Percentiles rank a stretch among this genome's conserved stretches.
These are phyloP conservation scores for Penicillium bovifimosum DNA, from an alignment of 495 filamentous ascomycete genomes.

Conservation along the genomic window DNA sequence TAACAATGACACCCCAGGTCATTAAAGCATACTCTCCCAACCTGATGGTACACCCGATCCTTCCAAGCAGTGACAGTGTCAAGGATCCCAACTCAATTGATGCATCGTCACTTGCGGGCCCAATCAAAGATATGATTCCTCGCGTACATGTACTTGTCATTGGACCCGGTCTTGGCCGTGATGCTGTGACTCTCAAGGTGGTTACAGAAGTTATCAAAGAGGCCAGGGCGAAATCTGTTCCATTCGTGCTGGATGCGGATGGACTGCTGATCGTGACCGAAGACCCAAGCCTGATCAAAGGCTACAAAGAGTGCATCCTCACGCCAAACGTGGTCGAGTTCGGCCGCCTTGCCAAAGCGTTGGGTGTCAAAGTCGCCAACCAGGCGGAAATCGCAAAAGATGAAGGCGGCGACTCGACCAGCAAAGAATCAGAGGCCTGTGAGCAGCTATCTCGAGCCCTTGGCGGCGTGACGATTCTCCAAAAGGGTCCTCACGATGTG, in stretches of 20 bases:
- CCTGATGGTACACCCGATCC: conserved; percentile 95
- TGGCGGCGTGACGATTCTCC: conserved; percentile 82
- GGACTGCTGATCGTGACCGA: conserved; percentile 72
- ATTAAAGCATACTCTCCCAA: conserved; percentile 98
- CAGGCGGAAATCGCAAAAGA: conserved; percentile 38
- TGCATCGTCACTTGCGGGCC: conserved; percentile 55
- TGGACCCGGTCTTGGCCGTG: conserved; percentile 86
- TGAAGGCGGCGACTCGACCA: conserved; percentile 39
- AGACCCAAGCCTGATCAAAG: conserved; percentile 69
- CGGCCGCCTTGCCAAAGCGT: conserved; percentile 64
- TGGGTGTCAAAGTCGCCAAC: conserved; percentile 52
- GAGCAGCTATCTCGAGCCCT: conserved; percentile 68
- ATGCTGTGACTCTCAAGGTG: conserved; percentile 83
- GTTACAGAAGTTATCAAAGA: conserved; percentile 73
- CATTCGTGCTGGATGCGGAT: conserved; percentile 90
- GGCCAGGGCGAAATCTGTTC: conserved; percentile 65
- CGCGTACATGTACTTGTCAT: conserved; percentile 91
- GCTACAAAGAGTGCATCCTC: conserved; percentile 78
- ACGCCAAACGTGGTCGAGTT: conserved; percentile 97
- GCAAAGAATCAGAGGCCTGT: conserved; percentile 51
- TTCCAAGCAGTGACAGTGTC: conserved; percentile 62
- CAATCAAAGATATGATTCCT: conserved; percentile 73
- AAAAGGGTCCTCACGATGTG: conserved; percentile 82
- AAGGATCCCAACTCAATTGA: conserved; percentile 38
- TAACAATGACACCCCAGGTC: conserved; percentile 37